These are phyloP conservation scores for Clarkia xantiana DNA, from an alignment of 345 rosid species.

Conservation along the genomic window DNA sequence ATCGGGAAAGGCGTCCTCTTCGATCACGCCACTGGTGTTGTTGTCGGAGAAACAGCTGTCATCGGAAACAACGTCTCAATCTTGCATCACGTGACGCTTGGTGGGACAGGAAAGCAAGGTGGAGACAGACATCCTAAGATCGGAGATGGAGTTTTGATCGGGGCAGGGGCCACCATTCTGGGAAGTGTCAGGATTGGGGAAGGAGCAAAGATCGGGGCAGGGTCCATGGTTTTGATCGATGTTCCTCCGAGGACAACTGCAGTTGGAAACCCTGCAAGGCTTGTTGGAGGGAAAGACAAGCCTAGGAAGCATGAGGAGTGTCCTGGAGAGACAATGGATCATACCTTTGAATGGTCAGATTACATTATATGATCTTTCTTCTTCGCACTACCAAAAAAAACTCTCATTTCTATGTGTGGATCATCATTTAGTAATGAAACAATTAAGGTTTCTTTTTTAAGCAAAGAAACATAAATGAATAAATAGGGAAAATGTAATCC, in stretches of 20 bases:
- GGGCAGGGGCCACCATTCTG: conserved; percentile 85
- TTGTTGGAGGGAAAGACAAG: conserved; percentile 77
- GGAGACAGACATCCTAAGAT: conserved; percentile 91
- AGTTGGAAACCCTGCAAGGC: conserved; percentile 90
- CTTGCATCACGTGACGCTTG: conserved; percentile 83
- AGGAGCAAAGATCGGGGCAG: conserved; percentile 91
- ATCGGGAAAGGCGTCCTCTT: conserved; percentile 79
- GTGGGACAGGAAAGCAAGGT: conserved; percentile 72
- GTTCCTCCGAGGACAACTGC: conserved; percentile 74
- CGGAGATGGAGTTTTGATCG: conserved; percentile 85
- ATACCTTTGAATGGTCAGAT: conserved; percentile 94
- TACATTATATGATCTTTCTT: conserved; percentile 31
- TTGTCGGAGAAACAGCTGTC: conserved; percentile 82
- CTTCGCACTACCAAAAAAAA: too few relatives aligned
- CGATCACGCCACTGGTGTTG: conserved; percentile 92
- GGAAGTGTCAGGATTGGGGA: conserved; percentile 76
- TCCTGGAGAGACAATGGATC: conserved; percentile 97
- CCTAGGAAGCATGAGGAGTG: conserved; percentile 52
- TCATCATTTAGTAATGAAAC: too few relatives aligned
- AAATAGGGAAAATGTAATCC: too few relatives aligned
- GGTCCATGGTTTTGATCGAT: conserved; percentile 70
- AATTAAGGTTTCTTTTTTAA: too few relatives aligned
- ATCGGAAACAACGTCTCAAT: conserved; percentile 87
- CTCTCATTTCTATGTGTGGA: too few relatives aligned
- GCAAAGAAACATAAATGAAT: too few relatives aligned